Evolutionary conservation across 1,284 basidiomycete genomes (phyloP).

Genomic region (Rhodotorula sp.): DNA sequence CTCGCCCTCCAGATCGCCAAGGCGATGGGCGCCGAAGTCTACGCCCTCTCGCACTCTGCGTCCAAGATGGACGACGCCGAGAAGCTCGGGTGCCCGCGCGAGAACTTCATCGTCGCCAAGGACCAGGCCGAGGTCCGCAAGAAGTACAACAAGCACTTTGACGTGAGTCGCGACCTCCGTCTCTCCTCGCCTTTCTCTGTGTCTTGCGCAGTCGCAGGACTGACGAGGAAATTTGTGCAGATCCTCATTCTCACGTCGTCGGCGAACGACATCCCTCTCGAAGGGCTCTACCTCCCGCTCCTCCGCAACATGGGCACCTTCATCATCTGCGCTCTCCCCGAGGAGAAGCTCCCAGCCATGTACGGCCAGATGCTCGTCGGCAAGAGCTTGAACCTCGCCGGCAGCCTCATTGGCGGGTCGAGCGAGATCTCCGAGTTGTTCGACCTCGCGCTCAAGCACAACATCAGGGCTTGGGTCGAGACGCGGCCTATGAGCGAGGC

Average conservation of each 20-base stretch:
- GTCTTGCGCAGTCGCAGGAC: no score
- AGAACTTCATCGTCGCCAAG: constrained; percentile 39
- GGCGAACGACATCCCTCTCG: constrained; percentile 48
- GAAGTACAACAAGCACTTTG: constrained; percentile 24
- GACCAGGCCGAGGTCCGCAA: constrained; percentile 30
- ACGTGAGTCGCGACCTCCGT: not conserved
- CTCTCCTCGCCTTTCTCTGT: not conserved
- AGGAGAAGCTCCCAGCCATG: constrained; percentile 35
- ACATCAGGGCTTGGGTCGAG: constrained; percentile 51
- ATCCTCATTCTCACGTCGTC: constrained; percentile 30
- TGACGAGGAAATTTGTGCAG: not conserved
- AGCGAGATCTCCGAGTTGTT: constrained; percentile 51
- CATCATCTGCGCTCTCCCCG: constrained; percentile 49
- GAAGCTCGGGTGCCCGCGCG: constrained; percentile 50
- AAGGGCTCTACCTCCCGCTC: constrained; percentile 49
- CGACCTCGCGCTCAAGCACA: constrained; percentile 47
- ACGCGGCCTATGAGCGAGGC: constrained; percentile 54
- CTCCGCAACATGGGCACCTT: constrained; percentile 50
- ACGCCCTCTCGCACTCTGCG: constrained; percentile 53
- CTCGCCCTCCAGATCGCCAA: constrained; percentile 30
- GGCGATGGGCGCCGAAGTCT: constrained; percentile 51
- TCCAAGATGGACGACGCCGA: constrained; percentile 49
- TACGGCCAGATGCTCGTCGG: constrained; percentile 26
- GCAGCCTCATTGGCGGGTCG: constrained; percentile 50
- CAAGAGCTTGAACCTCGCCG: constrained; percentile 36